phyloP scores from a whole-genome alignment of 306 rosid species.

The Alnus rubra region DNA sequence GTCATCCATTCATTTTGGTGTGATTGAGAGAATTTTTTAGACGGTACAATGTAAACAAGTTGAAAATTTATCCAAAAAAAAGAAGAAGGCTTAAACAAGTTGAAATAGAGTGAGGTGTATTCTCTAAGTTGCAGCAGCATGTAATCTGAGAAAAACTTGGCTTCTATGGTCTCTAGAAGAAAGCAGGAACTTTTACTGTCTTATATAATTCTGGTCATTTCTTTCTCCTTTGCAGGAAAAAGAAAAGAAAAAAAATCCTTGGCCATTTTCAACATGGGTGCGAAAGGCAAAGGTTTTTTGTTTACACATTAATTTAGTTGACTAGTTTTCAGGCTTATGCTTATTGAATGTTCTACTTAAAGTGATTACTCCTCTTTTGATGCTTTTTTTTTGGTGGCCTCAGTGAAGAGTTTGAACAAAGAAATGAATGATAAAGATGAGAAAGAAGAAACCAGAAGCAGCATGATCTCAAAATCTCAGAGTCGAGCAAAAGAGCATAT shows the following conservation, averaged over 20 bases:
- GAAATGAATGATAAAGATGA: conserved; percentile 25
- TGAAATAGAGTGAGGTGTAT: no score
- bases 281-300: neutral
- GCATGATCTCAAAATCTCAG: conserved; percentile 30
- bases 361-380: neutral
- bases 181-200: neutral
- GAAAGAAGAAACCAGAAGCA: conserved; percentile 28
- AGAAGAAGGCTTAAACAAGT: no score
- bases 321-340: neutral
- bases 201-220: neutral
- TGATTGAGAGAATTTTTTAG: no score
- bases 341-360: neutral
- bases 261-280: neutral
- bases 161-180: neutral
- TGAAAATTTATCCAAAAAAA: no score
- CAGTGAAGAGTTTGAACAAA: conserved; percentile 34
- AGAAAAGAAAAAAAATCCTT: neutral
- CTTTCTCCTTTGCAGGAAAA: neutral
- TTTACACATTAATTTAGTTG: neutral
- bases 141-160: neutral
- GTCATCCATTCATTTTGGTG: no score
- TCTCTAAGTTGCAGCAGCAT: neutral
- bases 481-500: conserved; percentile 63
- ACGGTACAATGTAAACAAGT: no score
- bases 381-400: neutral